These are phyloP conservation scores for Cystobasidium ongulense DNA, from an alignment of 768 basidiomycete species.

Conservation along the genomic window DNA sequence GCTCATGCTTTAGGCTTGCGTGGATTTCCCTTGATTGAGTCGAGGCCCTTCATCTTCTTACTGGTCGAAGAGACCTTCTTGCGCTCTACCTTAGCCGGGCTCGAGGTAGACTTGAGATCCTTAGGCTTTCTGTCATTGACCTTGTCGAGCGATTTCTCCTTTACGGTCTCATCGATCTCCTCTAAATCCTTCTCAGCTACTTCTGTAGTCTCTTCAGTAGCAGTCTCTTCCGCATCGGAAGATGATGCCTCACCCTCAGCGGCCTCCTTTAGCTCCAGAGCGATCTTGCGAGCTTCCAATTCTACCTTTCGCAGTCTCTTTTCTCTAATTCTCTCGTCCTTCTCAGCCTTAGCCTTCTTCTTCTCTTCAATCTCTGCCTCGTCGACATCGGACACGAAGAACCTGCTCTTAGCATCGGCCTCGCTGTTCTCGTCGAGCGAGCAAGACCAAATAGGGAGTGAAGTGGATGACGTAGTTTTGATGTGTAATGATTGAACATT, in stretches of 20 bases:
- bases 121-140: conserved; percentile 2
- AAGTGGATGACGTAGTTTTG: conserved; percentile 74
- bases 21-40: conserved; percentile 12
- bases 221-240: not conserved
- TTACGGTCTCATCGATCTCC: conserved; percentile 24
- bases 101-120: not conserved
- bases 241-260: not conserved
- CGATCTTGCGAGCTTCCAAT: not conserved
- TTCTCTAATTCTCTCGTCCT: conserved; percentile 9
- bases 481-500: conserved; percentile 81
- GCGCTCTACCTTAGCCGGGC: not conserved
- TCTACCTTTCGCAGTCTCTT: conserved; percentile 4
- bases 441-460: conserved; percentile 65
- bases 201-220: not conserved
- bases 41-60: conserved; percentile 28
- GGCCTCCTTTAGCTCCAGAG: conserved; percentile 9
- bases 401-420: not conserved
- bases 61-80: conserved; percentile 28
- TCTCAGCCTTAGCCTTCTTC: conserved; percentile 6
- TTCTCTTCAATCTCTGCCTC: conserved; percentile 14
- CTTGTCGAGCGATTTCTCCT: not conserved
- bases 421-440: not conserved
- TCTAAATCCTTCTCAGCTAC: conserved; percentile 24
- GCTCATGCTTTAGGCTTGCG: conserved; percentile 13
- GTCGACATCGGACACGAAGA: conserved; percentile 8